Percentiles rank a stretch among this genome's conserved stretches.
Evolutionary conservation across 768 basidiomycete species (phyloP).

Genomic region (Russula griseocarnosa): DNA sequence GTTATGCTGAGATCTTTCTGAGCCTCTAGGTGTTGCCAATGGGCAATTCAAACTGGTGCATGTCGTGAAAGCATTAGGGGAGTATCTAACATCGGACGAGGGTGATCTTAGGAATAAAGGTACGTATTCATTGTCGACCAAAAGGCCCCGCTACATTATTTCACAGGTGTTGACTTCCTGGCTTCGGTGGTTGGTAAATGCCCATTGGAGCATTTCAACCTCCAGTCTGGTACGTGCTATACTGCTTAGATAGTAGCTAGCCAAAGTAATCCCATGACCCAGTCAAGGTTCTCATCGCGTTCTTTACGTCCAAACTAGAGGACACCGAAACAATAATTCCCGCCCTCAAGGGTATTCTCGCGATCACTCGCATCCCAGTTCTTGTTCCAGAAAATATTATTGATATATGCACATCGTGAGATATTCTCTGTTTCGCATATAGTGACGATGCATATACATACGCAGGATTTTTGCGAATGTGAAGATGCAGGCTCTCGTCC

Average conservation of each 20-base stretch:
- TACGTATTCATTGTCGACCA: slow-evolving; percentile 31
- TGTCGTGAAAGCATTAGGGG: slow-evolving; percentile 82
- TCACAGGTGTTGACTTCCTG: slow-evolving; percentile 77
- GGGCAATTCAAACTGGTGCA: slow-evolving; percentile 61
- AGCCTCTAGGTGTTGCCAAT: slow-evolving; percentile 46
- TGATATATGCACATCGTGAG: slow-evolving; percentile 59
- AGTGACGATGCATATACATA: neutral
- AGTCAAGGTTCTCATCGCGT: slow-evolving; percentile 81
- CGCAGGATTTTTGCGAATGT: slow-evolving; percentile 71
- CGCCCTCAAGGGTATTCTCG: slow-evolving; percentile 69
- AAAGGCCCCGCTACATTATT: neutral
- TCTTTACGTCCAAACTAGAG: slow-evolving; percentile 83
- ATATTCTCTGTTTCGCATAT: slow-evolving; percentile 27
- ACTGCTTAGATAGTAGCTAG: neutral
- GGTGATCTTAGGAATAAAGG: slow-evolving; percentile 77
- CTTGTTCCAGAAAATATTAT: slow-evolving; percentile 64
- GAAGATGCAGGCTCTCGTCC: slow-evolving; percentile 75
- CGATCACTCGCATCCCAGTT: slow-evolving; percentile 57
- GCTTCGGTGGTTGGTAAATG: slow-evolving; percentile 62
- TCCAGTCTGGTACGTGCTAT: slow-evolving; percentile 66
- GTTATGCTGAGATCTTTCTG: slow-evolving; percentile 19
- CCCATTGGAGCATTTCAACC: slow-evolving; percentile 61
- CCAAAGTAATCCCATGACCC: neutral
- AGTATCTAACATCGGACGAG: slow-evolving; percentile 85
- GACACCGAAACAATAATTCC: slow-evolving; percentile 83